Evolutionary conservation across 2,329 filamentous ascomycete genomes (phyloP), one percentile per base, ranked within the genome.

Genomic region (Penicillium janthinellum): DNA sequence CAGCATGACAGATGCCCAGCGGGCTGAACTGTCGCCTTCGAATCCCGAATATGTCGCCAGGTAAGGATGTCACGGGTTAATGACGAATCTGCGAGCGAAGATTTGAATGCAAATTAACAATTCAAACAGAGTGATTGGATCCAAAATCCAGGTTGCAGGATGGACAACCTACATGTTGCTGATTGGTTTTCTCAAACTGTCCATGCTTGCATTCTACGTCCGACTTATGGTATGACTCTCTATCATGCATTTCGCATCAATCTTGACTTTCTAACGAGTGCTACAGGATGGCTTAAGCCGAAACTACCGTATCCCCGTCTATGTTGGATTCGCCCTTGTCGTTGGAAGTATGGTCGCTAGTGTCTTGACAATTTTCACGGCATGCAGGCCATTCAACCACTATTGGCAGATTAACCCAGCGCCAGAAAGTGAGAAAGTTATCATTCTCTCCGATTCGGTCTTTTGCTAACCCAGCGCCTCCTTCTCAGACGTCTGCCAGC

Each of bases 351-450:
- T 80, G 57, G 25, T 84, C 8, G 75, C 75, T 0, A 78, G 78
- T 10, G 68, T 83, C 12, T 69, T 84, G 34, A 78, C 79, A 2
- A 76, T 85, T 12, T 75, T 84, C 17, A 68, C 81, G 1, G 76
- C 78, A 31, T 87, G 85, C 64, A 75, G 75, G 5, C 83, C 83
- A 1, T 78, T 86, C 37, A 63, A 74, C 37, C 77, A 77, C 25
- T 81, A 83, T 64, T 87, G 84, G 83, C 83, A 86, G 67, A 84
- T 87, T 54, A 76, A 79, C 53, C 84, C 84, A 0, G 74, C 86
- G 31, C 84, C 84, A 1, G 83, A 84, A 20, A 78, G 82, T 83
- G 67, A 71, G 81, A 17, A 5, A 14, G 10, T 10, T 34, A 31
- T n/a, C 5, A 3, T 73, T 4, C 20, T 7, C 0, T 28, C n/a